Base-by-base conservation (phyloP, 1,139 yeast species). In the Saccharomyces hybrid region DNA sequence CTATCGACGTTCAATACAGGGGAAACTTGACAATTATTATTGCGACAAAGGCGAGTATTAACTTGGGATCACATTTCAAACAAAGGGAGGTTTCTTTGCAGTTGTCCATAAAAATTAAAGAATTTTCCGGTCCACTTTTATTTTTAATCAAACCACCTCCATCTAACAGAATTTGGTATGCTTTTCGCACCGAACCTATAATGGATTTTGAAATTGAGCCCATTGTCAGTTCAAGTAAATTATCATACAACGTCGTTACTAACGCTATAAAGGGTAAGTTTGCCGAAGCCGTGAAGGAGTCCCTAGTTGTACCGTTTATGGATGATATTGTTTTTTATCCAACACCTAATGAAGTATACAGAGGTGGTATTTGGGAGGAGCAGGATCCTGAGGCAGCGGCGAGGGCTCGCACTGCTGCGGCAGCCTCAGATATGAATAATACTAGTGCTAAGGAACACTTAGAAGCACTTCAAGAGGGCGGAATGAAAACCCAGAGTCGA, bases 311-410 rank as follows among this genome's bases (percentile, higher is more conserved):
- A 48, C 99, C 98, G 1, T 83, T 78, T 64, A 86, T 88, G 90
- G 98, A 93, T 67, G 98, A 93, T 69, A 71, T 89, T 48, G 81
- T 84, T 0, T 87, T 88, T 64, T 86, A 78, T 63, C 75, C 80
- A 55, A 83, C 97, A 0, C 64, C 72, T 1, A 75, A 73, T 20
- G 95, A 88, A 58, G 70, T 88, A 13, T 93, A 83, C 67, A 79
- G 97, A 59, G 98, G 97, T 50, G 99, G 99, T 14, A 83, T 93
- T 27, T 93, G 98, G 98, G 88, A 63, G 23, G 56, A 56, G 9
- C 14, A n/a, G n/a, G 48, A 38, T 5, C 6, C 16, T 32, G 42
- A 30, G n/a, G 5, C 16, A 13, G 14, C 8, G 5, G 14, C 14
- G 16, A 27, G 26, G n/a, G 20, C n/a, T 9, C 14, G 13, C 9